Evolutionary conservation across 164 flowering plant genomes (phyloP), one percentile per base, ranked within the genome.

Genomic region (Tetracentron sinense): DNA sequence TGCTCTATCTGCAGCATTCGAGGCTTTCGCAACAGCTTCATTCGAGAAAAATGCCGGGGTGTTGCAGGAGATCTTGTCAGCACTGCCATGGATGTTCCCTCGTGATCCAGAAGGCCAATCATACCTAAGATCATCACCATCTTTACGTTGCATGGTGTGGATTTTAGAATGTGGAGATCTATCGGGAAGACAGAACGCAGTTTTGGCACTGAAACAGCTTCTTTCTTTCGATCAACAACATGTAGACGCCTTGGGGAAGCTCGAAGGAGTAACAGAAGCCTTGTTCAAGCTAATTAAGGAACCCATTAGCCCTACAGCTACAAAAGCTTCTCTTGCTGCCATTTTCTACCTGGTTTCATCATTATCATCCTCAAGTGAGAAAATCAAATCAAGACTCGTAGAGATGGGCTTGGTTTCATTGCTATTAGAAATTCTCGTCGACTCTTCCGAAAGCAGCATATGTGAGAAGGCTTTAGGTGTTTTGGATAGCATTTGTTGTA

Each of bases 391-490:
- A 7, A 69, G 29, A 42, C 69, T 84, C n/a, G 81, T 69, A 6
- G 74, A 77, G 0, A 68, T 77, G 78, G 96, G 89, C 3, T 38
- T 85, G 56, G 81, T 85, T 15, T 38, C 79, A 2, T 26, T 81
- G 59, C 67, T 85, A 1, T 22, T 87, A 7, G 98, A 89, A 42
- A 75, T 70, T 21, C 74, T 85, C 0, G 83, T 83, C 10, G 91
- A 80, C 1, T 69, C 82, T 0, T n/a, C n/a, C n/a, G 96, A 89
- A 0, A 74, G 61, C 44, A 72, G 88, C 81, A 31, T 77, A 1
- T 77, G 78, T 56, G 96, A 92, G 83, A 87, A 80, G 63, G 84
- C 82, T 0, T 58, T 92, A 29, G 90, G 77, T 0, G 83, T 82
- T 53, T 61, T 92, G 0, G 90, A 87, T 42, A 76, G 56, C 19